These are phyloP conservation scores for Primulina tabacum DNA, from an alignment of 257 asterid species.

Conservation along the genomic window DNA sequence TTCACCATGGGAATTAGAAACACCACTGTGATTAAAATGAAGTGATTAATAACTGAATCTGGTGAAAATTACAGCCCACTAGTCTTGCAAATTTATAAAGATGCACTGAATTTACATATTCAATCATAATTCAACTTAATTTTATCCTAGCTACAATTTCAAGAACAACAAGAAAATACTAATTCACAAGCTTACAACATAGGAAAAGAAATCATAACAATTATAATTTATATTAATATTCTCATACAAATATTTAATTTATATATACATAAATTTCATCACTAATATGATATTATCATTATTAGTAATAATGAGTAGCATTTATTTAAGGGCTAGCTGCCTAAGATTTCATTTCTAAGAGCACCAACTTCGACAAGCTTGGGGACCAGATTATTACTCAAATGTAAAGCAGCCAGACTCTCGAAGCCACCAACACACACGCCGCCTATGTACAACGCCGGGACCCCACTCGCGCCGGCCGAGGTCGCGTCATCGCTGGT, in stretches of 20 bases:
- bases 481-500: neutral
- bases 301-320: too few relatives aligned
- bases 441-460: conserved; percentile 82
- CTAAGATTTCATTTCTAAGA: conserved; percentile 40
- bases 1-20: too few relatives aligned
- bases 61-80: neutral
- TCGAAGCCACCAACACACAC: conserved; percentile 82
- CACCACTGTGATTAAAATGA: too few relatives aligned
- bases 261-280: conserved; percentile 2
- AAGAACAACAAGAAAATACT: neutral
- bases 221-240: too few relatives aligned
- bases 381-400: conserved; percentile 82
- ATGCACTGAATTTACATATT: neutral
- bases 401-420: conserved; percentile 73
- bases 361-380: conserved; percentile 85
- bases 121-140: conserved; percentile 20
- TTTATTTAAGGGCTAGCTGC: neutral
- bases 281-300: too few relatives aligned
- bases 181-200: conserved; percentile 31
- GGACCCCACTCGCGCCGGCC: conserved; percentile 33
- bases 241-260: neutral
- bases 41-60: neutral
- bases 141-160: conserved; percentile 29
- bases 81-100: neutral
- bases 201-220: neutral